Evolutionary conservation across 495 filamentous ascomycete species (phyloP), one percentile per base, ranked within the genome.

Genomic region (Stereocaulon alpinum): DNA sequence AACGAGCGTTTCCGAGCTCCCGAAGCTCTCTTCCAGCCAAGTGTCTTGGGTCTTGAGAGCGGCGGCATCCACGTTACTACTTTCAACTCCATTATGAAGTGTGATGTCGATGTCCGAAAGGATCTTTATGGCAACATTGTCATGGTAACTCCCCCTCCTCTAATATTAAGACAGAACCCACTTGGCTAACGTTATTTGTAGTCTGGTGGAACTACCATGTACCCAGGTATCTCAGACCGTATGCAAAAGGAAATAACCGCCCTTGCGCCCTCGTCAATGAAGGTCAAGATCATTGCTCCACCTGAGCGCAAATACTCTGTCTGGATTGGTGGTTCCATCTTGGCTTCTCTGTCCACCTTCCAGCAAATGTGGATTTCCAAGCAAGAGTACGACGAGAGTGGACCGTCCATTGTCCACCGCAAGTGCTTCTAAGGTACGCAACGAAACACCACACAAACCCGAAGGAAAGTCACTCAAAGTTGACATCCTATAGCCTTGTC

Each of bases 311-410:
- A 87, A 77, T 87, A 87, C 82, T 87, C 93, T 62, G 93, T 98
- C 81, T 98, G 93, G 93, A 98, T 98, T 76, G 93, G 93, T 90
- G 93, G 93, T 84, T 98, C 93, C 75, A 98, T 98, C 74, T 79
- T 98, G 72, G 93, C 93, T 65, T 98, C 93, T 63, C 89, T 98
- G 65, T 98, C 93, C 61, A 97, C 93, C 78, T 97, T 97, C 91
- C 93, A 98, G 80, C 93, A 97, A 81, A 98, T 98, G 94, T 98
- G 93, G 93, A 97, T 98, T 86, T 98, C 93, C 65, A 98, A 98
- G 89, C 93, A 98, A 81, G 93, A 97, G 83, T 97, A 97, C 84
- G 93, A 98, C 80, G 93, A 98, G 88, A 91, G 86, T 74, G 93
- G 93, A 76, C 93, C 93, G 69, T 96, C 91, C 68, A 97, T 98